A percentile compares a stretch with the other conserved stretches of the same genome.
Conservation (phyloP, 2,329 filamentous ascomycete species). For the Colletotrichum paranaense region DNA sequence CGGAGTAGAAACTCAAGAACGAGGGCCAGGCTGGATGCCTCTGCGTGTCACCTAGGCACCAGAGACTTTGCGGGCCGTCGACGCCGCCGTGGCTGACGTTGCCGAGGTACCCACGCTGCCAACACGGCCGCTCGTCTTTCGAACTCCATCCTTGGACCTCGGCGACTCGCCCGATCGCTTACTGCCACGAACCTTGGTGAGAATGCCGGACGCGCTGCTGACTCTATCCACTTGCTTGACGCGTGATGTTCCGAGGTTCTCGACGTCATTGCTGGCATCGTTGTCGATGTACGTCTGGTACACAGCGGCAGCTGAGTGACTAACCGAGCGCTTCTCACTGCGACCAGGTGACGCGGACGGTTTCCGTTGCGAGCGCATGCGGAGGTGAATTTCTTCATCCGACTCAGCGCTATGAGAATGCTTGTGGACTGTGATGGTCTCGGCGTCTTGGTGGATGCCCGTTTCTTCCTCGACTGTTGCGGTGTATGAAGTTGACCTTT, state of each 20-base stretch:
- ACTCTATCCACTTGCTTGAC: slow-evolving; percentile 67
- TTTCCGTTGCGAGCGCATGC: slow-evolving; percentile 77
- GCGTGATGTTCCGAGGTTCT: slow-evolving; percentile 73
- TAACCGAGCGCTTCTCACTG: slow-evolving; percentile 76
- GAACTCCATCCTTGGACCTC: slow-evolving; percentile 66
- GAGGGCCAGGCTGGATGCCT: slow-evolving; percentile 28
- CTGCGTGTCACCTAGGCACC: slow-evolving; percentile 49
- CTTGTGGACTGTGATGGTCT: slow-evolving; percentile 70
- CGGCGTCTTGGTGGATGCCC: slow-evolving; percentile 67
- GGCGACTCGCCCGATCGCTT: slow-evolving; percentile 64
- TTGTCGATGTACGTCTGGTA: slow-evolving; percentile 71
- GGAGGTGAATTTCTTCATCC: slow-evolving; percentile 85
- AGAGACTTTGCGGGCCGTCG: slow-evolving; percentile 66
- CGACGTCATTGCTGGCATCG: slow-evolving; percentile 75
- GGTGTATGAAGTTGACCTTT: slow-evolving; percentile 63
- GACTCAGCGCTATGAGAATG: slow-evolving; percentile 74
- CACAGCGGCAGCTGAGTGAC: slow-evolving; percentile 79
- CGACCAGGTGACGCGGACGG: slow-evolving; percentile 71
- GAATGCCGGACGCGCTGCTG: slow-evolving; percentile 64
- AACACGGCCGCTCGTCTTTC: slow-evolving; percentile 75
- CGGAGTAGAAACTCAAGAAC: slow-evolving; percentile 18
- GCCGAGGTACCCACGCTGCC: slow-evolving; percentile 64
- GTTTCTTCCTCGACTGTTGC: slow-evolving; percentile 61
- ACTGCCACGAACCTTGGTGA: slow-evolving; percentile 75
- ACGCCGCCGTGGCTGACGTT: slow-evolving; percentile 53